Percentiles rank a stretch among this genome's conserved stretches.
These are phyloP conservation scores for Deakozyma indianensis DNA, from an alignment of 805 yeast species.

Conservation along the genomic window DNA sequence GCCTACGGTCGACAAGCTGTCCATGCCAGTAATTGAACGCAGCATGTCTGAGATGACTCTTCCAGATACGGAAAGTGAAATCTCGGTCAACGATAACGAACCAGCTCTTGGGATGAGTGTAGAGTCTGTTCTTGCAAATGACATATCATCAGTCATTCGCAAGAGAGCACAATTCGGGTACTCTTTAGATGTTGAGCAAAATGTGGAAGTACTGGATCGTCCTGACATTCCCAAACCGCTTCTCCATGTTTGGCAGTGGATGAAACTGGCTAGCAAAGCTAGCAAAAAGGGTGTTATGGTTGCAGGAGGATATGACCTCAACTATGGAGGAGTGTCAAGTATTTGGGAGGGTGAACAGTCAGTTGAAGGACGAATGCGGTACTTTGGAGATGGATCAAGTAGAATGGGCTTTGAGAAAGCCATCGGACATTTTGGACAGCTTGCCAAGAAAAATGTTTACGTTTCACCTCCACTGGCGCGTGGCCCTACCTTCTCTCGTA, in stretches of 20 bases:
- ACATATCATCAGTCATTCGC: constrained; percentile 59
- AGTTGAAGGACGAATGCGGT: constrained; percentile 9
- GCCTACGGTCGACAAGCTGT: neutral
- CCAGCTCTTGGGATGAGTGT: neutral
- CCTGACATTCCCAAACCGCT: constrained; percentile 33
- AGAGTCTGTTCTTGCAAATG: constrained; percentile 39
- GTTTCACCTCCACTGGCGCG: constrained; percentile 15
- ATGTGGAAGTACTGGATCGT: constrained; percentile 32
- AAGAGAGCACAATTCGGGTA: constrained; percentile 62
- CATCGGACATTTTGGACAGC: constrained; percentile 32
- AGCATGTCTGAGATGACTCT: neutral
- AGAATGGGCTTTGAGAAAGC: constrained; percentile 13
- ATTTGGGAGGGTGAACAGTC: constrained; percentile 56
- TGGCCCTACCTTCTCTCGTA: constrained; percentile 42
- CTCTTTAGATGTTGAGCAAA: constrained; percentile 50
- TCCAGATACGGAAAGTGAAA: neutral
- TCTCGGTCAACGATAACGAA: neutral
- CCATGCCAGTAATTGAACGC: neutral
- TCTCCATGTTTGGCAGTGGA: constrained; percentile 84
- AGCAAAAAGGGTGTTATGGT: constrained; percentile 53
- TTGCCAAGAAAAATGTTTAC: constrained; percentile 37
- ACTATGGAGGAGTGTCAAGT: constrained; percentile 78
- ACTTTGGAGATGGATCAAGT: constrained; percentile 7
- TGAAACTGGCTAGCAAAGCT: constrained; percentile 53
- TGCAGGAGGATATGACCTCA: constrained; percentile 59